Conservation (phyloP, 768 basidiomycete species). For the Lenzites betulinus region DNA sequence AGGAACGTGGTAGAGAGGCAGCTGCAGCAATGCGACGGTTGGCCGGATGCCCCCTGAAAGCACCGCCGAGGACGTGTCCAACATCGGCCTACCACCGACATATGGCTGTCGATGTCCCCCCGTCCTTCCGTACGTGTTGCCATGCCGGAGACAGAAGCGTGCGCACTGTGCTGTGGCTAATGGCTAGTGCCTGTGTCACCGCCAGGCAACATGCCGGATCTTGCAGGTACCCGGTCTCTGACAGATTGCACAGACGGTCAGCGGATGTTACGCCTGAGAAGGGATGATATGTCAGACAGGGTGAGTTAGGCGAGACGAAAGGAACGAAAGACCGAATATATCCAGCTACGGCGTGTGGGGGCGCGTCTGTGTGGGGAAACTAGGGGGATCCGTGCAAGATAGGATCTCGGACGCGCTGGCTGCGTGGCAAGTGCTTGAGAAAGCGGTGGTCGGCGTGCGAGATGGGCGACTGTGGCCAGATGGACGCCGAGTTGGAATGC, state of each 20-base stretch:
- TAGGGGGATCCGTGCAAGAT: background rate
- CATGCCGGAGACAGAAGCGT: background rate
- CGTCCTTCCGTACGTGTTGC: background rate
- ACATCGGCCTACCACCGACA: no score
- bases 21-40: no score
- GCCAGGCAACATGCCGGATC: slow-evolving; percentile 6
- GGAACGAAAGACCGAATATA: background rate
- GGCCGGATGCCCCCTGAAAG: no score
- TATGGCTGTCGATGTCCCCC: background rate
- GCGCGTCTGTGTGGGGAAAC: slow-evolving; percentile 15
- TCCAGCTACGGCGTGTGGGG: slow-evolving; percentile 9
- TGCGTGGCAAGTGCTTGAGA: slow-evolving; percentile 14
- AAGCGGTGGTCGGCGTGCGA: slow-evolving; percentile 16
- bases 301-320: background rate
- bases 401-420: slow-evolving; percentile 7
- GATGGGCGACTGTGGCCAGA: slow-evolving; percentile 5
- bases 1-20: no score
- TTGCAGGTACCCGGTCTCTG: background rate
- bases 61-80: no score
- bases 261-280: slow-evolving; percentile 6
- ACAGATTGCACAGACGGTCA: background rate
- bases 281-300: background rate
- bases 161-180: no score
- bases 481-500: slow-evolving; percentile 1
- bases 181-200: slow-evolving; percentile 1